phyloP scores from a whole-genome alignment of 1,284 basidiomycete species.

The Trametes polyzona region DNA sequence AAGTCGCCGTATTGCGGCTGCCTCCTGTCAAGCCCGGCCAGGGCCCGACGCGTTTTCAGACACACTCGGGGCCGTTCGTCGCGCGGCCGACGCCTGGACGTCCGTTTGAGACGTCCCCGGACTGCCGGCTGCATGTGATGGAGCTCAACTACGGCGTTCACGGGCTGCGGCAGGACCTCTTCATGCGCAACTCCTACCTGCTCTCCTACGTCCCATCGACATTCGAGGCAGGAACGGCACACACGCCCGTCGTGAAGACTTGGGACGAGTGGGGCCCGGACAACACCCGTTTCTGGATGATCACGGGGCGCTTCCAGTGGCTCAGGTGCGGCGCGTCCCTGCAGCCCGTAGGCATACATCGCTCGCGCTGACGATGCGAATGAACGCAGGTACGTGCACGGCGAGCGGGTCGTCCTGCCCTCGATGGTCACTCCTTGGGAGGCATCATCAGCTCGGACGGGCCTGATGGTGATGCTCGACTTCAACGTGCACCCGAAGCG shows the following conservation, averaged over 20 bases:
- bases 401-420: constrained; percentile 42
- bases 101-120: constrained; percentile 43
- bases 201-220: constrained; percentile 33
- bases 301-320: constrained; percentile 31
- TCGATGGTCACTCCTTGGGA: constrained; percentile 9
- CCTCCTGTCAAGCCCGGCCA: constrained; percentile 31
- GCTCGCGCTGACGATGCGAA: neutral
- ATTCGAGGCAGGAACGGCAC: neutral
- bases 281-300: constrained; percentile 44
- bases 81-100: constrained; percentile 34
- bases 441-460: neutral
- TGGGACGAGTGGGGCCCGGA: constrained; percentile 47
- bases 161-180: constrained; percentile 34
- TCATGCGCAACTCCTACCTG: constrained; percentile 44
- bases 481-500: constrained; percentile 41
- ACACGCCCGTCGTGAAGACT: neutral
- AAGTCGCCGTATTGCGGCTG: constrained; percentile 39
- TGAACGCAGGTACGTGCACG: constrained; percentile 48
- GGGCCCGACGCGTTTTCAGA: constrained; percentile 20
- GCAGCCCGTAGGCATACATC: neutral
- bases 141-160: constrained; percentile 40
- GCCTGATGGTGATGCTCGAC: constrained; percentile 33
- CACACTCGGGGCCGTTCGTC: constrained; percentile 43
- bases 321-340: constrained; percentile 22
- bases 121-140: constrained; percentile 49